These are phyloP conservation scores for Pichia exigua DNA, from an alignment of 805 yeast genomes.

Conservation along the genomic window DNA sequence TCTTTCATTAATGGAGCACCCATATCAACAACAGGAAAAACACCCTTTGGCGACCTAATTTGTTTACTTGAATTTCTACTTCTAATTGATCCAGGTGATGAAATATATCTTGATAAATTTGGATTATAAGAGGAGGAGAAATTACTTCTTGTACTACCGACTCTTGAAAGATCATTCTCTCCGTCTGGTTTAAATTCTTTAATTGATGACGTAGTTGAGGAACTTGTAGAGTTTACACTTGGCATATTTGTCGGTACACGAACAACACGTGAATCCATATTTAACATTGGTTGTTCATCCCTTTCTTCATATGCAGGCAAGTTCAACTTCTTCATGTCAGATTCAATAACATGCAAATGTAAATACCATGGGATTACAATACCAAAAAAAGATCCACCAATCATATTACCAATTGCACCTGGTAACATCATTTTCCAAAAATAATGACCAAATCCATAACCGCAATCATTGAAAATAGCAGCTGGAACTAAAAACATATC, in stretches of 20 bases:
- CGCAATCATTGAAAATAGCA: constrained; percentile 62
- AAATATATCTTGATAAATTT: background rate
- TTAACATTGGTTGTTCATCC: constrained; percentile 76
- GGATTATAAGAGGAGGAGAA: background rate
- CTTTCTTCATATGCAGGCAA: constrained; percentile 63
- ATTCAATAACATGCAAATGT: constrained; percentile 65
- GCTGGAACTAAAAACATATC: constrained; percentile 66
- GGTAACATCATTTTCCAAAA: constrained; percentile 72
- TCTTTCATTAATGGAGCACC: constrained; percentile 55
- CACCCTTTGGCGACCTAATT: constrained; percentile 60
- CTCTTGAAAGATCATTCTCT: constrained; percentile 12
- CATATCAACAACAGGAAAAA: constrained; percentile 76
- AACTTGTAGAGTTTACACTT: background rate
- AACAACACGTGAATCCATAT: constrained; percentile 72
- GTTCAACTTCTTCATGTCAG: constrained; percentile 52
- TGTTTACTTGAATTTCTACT: constrained; percentile 3
- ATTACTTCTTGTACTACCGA: background rate
- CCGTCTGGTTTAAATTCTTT: constrained; percentile 11
- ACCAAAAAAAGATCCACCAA: constrained; percentile 72
- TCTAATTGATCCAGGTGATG: constrained; percentile 1
- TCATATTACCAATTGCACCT: constrained; percentile 63
- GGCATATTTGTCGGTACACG: constrained; percentile 24
- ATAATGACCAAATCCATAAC: constrained; percentile 51
- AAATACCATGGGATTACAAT: constrained; percentile 62
- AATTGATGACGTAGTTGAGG: constrained; percentile 8